A percentile compares a stretch with the other conserved stretches of the same genome.
Evolutionary conservation across 2,329 filamentous ascomycete genomes (phyloP).

Genomic region (Triangularia verruculosa): DNA sequence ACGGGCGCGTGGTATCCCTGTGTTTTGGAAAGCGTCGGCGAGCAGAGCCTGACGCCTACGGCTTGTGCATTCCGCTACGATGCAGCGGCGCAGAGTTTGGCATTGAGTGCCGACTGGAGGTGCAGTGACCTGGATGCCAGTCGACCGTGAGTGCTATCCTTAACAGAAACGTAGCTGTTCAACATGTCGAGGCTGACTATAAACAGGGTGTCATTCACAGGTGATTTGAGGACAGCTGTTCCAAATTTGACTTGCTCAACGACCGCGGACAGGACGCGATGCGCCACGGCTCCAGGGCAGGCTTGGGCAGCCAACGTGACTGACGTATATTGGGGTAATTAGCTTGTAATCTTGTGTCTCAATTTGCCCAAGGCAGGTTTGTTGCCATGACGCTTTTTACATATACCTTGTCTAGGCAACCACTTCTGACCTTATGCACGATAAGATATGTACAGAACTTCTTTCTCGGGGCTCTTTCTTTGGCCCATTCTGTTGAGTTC

Average conservation of each 20-base stretch:
- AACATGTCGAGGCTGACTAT: background rate
- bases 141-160: conserved; percentile 25
- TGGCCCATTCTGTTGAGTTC: too few species aligned
- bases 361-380: too few species aligned
- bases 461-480: too few species aligned
- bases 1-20: conserved; percentile 23
- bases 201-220: conserved; percentile 23
- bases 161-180: background rate
- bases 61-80: conserved; percentile 24
- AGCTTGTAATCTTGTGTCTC: too few species aligned
- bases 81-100: conserved; percentile 13
- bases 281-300: conserved; percentile 5
- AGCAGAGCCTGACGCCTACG: conserved; percentile 21
- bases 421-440: too few species aligned
- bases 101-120: conserved; percentile 24
- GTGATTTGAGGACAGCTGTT: conserved; percentile 20
- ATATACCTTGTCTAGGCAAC: too few species aligned
- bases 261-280: conserved; percentile 2
- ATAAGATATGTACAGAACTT: too few species aligned
- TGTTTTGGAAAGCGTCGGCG: conserved; percentile 16
- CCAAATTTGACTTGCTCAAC: conserved; percentile 18
- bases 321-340: background rate
- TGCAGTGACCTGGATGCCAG: conserved; percentile 26
- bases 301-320: conserved; percentile 16
- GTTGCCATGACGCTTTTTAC: too few species aligned